Conservation (phyloP, 768 basidiomycete genomes). For the Dictyophora rubrovolvata region DNA sequence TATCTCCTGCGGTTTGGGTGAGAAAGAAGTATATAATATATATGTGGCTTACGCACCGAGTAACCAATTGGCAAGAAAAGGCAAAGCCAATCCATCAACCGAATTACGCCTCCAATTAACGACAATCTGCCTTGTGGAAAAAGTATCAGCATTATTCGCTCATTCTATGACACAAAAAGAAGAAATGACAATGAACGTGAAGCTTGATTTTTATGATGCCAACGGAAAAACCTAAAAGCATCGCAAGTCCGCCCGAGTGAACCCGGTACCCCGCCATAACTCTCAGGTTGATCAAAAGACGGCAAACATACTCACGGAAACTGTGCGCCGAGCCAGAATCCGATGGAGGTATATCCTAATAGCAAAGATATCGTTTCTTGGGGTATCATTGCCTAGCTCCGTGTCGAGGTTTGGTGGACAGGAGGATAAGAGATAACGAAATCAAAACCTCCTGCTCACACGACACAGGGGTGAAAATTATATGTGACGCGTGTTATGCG, state of each 20-base stretch:
- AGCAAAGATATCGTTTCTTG: constrained; percentile 15
- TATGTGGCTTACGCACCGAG: constrained; percentile 44
- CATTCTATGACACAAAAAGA: constrained; percentile 2
- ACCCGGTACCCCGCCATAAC: too few relatives aligned
- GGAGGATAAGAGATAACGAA: too few relatives aligned
- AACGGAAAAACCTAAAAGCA: constrained; percentile 7
- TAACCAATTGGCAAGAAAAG: constrained; percentile 91
- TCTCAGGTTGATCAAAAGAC: constrained; percentile 1
- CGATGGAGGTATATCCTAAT: constrained; percentile 62
- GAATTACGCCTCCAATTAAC: constrained; percentile 68
- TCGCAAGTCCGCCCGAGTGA: background rate
- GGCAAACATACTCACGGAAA: constrained; percentile 56
- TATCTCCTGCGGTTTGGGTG: constrained; percentile 53
- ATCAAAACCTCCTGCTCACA: too few relatives aligned
- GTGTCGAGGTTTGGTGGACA: too few relatives aligned
- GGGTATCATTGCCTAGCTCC: background rate
- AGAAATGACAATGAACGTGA: background rate
- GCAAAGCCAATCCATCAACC: constrained; percentile 84
- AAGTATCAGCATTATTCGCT: background rate
- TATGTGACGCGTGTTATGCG: too few relatives aligned
- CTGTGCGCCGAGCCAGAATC: constrained; percentile 79
- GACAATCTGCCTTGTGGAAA: constrained; percentile 61
- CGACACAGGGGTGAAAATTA: too few relatives aligned
- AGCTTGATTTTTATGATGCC: constrained; percentile 4
- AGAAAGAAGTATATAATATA: background rate